Evolutionary conservation across 305 asterid species (phyloP), one percentile per base, ranked within the genome.

Genomic region (Solanum hybrid): DNA sequence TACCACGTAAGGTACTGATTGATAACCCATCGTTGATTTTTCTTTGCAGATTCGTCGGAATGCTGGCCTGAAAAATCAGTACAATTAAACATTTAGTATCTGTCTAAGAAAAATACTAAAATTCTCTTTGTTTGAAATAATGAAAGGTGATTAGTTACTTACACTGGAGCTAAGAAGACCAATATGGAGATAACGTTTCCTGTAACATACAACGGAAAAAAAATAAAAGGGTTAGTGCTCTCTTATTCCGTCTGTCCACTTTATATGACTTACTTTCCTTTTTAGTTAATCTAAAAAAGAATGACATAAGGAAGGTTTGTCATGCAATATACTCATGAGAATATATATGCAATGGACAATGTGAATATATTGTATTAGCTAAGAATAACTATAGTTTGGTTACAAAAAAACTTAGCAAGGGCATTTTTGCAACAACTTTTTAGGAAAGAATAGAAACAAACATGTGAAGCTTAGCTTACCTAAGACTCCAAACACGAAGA

Each of bases 81-180:
- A 45, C 51, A 79, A 41, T 31, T 45, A 17, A 27, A n/a, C 0
- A 2, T 5, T 57, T 0, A 61, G 17, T 26, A 3, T n/a, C 2
- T 70, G 22, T 87, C 68, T 3, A 87, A 29, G 9, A 9, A 8
- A 73, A 70, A 37, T 12, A 17, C 24, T 17, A 37, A 24, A 17
- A 31, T 29, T 38, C 45, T 12, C 4, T 2, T 1, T 79, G 6
- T 29, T 83, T 3, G 20, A 24, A 87, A 0, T 12, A 33, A 65
- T 12, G 9, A 86, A 65, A 89, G 68, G 3, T 15, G 31, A 26
- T 65, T 33, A 90, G 22, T 65, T 33, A 89, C 94, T 92, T 91
- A 93, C 94, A 87, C 6, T 13, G 94, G 93, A 27, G 93, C 91
- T 29, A 93, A 78, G 86, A 73, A 92, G 33, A 92, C 93, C 22